Evolutionary conservation across 208 protist species (phyloP).

Genomic region (Trypanosoma vivax): DNA sequence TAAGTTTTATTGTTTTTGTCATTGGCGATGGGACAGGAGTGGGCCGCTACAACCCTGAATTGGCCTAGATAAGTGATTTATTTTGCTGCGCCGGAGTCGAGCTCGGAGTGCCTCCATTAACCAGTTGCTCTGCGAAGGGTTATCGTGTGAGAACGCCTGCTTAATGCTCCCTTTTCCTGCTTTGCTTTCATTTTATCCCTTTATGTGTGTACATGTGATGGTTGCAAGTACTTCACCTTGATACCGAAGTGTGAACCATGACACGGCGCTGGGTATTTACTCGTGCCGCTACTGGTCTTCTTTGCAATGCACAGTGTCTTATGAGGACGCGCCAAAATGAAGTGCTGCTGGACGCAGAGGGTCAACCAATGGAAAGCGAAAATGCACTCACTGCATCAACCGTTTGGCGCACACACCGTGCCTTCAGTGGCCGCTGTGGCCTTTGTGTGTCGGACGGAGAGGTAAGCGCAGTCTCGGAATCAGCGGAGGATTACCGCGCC

Average conservation of each 20-base stretch:
- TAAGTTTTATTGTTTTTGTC: too few relatives aligned
- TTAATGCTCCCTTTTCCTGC: too few relatives aligned
- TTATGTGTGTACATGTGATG: background rate
- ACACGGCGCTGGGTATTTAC: slow-evolving; percentile 29
- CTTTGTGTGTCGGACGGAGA: background rate
- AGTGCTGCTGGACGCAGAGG: slow-evolving; percentile 5
- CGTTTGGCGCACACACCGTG: slow-evolving; percentile 68
- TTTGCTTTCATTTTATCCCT: background rate
- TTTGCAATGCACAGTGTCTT: slow-evolving; percentile 1
- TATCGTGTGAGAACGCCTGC: too few relatives aligned
- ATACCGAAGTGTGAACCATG: background rate
- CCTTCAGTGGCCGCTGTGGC: slow-evolving; percentile 66
- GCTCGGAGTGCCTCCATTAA: too few relatives aligned
- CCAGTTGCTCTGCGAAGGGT: too few relatives aligned
- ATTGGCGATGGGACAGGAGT: too few relatives aligned
- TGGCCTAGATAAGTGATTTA: too few relatives aligned
- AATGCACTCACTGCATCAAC: slow-evolving; percentile 8
- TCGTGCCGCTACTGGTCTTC: slow-evolving; percentile 28
- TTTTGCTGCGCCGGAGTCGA: too few relatives aligned
- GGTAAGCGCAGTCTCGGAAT: background rate
- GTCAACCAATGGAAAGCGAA: slow-evolving; percentile 18
- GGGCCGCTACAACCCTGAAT: too few relatives aligned
- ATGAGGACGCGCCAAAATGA: background rate
- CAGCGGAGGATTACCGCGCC: slow-evolving; percentile 24
- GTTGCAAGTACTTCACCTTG: too few relatives aligned